Evolutionary conservation across 441 rosid species (phyloP).

Genomic region (Capsella rubella): DNA sequence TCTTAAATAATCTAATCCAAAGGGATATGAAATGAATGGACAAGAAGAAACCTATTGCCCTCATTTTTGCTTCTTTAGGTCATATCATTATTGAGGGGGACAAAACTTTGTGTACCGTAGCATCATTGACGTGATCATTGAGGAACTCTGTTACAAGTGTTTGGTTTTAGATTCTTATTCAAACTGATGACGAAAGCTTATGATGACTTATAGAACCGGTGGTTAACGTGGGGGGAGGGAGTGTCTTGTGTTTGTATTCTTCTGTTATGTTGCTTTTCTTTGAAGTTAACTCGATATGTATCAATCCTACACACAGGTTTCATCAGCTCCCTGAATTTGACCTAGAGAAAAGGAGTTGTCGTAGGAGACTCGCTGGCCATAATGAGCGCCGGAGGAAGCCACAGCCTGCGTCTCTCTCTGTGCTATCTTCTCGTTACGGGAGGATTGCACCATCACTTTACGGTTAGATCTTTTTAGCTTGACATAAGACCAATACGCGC

Average conservation of each 20-base stretch:
- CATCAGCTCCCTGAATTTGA: slow-evolving; percentile 95
- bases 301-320: slow-evolving; percentile 59
- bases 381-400: slow-evolving; percentile 95
- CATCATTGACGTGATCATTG: slow-evolving; percentile 31
- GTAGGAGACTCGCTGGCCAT: slow-evolving; percentile 92
- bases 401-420: slow-evolving; percentile 54
- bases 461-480: slow-evolving; percentile 50
- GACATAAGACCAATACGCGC: not conserved
- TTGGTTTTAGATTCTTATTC: slow-evolving; percentile 11
- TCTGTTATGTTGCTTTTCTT: slow-evolving; percentile 31
- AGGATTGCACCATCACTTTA: slow-evolving; percentile 51
- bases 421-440: slow-evolving; percentile 56
- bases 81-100: slow-evolving; percentile 45
- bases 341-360: slow-evolving; percentile 89
- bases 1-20: slow-evolving; percentile 27
- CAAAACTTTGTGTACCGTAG: slow-evolving; percentile 28
- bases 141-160: slow-evolving; percentile 9
- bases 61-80: slow-evolving; percentile 39
- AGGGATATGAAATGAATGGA: slow-evolving; percentile 49
- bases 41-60: slow-evolving; percentile 26
- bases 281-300: slow-evolving; percentile 31
- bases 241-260: slow-evolving; percentile 29
- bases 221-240: not conserved
- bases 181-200: slow-evolving; percentile 13
- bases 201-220: slow-evolving; percentile 20